Evolutionary conservation across 1,284 basidiomycete genomes (phyloP), one percentile per base, ranked within the genome.

Genomic region (Ganoderma boninense): DNA sequence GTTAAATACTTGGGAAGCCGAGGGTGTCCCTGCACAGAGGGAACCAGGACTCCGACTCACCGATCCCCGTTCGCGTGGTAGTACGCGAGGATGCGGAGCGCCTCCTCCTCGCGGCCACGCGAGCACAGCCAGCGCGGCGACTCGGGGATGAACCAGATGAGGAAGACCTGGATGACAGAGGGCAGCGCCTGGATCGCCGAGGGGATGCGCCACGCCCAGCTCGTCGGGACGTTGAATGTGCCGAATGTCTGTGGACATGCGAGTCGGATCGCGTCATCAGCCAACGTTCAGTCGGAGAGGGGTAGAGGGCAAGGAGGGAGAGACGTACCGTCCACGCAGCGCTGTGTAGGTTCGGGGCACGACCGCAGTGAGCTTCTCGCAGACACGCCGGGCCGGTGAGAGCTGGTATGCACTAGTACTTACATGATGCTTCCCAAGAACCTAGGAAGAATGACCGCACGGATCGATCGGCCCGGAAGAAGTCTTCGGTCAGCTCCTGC

Each of bases 181-280:
- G 89, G 88, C 2, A 90, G 76, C 40, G 84, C 89, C 78, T 92
- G 90, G 4, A 92, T 79, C 7, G 87, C 82, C 29, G 89, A 90
- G 0, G 90, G 90, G 54, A 91, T 85, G 42, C 89, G 79, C 89
- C 89, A 90, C 2, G 86, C 79, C 89, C 88, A 90, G 66, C 83
- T 86, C 57, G 75, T 83, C 0, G 78, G 79, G 65, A 90, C 84
- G 65, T 85, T 80, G 83, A 89, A 89, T 1, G 87, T 88, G 26
- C 89, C 89, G 75, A 84, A 90, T 0, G 88, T 89, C 86, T 82
- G 77, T 74, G 1, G 38, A 79, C 40, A 42, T 11, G 40, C 40
- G 16, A 43, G n/a, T 11, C 2, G 73, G 69, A 29, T 16, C n/a
- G 40, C 20, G 38, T 0, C 76, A 76, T 69, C 64, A 65, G 26